A percentile compares a stretch with the other conserved stretches of the same genome.
Conservation (phyloP, 192 early-diverging fungal genomes). For the Backusella tuberculispora region DNA sequence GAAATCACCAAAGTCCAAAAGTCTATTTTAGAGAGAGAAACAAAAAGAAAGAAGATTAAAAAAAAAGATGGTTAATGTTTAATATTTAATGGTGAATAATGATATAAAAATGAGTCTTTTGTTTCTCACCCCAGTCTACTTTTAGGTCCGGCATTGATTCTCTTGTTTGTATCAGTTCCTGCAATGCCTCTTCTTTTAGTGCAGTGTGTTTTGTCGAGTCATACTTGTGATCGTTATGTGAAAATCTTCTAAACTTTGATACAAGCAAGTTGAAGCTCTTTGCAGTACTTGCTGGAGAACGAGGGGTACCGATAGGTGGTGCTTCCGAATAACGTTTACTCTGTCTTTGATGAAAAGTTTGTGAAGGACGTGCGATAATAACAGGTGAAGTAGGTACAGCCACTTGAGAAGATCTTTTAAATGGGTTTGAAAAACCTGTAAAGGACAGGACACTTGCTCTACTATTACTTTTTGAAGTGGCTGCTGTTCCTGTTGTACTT, state of each 20-base stretch:
- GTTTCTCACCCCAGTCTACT: conserved; percentile 71
- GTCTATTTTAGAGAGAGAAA: conserved; percentile 47
- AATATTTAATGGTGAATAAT: too few relatives aligned
- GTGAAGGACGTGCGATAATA: conserved; percentile 32
- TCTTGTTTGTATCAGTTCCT: conserved; percentile 51
- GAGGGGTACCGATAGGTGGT: neutral
- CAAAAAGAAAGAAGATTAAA: too few relatives aligned
- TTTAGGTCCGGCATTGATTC: conserved; percentile 35
- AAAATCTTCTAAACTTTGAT: conserved; percentile 27
- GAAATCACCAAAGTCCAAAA: conserved; percentile 92
- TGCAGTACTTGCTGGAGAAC: conserved; percentile 16
- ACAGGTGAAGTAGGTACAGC: neutral
- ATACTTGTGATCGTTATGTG: conserved; percentile 24
- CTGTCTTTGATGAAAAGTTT: conserved; percentile 36
- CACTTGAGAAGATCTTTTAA: conserved; percentile 16
- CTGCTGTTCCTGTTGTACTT: too few relatives aligned
- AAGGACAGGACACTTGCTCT: conserved; percentile 6
- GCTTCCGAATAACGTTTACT: conserved; percentile 39
- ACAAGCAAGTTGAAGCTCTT: conserved; percentile 22
- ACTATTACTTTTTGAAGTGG: conserved; percentile 4
- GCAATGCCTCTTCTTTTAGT: conserved; percentile 41
- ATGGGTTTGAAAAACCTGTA: conserved; percentile 16
- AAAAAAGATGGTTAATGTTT: too few relatives aligned
- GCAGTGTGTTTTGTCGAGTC: conserved; percentile 27
- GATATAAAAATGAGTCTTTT: neutral